Conservation (phyloP, 1,139 yeast genomes). For the Nakaseomyces glabratus region DNA sequence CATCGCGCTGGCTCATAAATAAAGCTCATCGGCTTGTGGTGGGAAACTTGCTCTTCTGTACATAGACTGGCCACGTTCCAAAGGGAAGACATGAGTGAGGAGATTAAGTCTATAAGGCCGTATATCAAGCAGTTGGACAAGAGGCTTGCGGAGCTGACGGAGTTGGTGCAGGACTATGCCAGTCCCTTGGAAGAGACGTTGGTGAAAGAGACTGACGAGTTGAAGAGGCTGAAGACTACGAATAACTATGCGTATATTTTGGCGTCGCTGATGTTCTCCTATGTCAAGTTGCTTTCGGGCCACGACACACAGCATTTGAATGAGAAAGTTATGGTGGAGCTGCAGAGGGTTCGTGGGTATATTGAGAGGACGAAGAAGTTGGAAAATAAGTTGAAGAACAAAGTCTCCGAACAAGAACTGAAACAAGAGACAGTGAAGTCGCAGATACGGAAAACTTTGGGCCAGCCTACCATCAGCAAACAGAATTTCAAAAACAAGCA, state of each 20-base stretch:
- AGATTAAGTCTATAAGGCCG: conserved; percentile 24
- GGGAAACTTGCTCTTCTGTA: too few relatives aligned
- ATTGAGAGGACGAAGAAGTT: conserved; percentile 40
- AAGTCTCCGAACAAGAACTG: conserved; percentile 24
- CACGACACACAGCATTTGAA: conserved; percentile 21
- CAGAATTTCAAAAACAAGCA: conserved; percentile 52
- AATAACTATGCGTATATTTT: conserved; percentile 26
- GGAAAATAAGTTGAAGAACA: conserved; percentile 12
- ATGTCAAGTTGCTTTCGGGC: conserved; percentile 20
- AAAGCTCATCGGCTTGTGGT: too few relatives aligned
- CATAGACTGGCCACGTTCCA: too few relatives aligned
- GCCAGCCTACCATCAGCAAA: conserved; percentile 52
- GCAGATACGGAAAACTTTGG: conserved; percentile 8
- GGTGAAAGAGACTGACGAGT: conserved; percentile 16
- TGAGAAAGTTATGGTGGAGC: conserved; percentile 54
- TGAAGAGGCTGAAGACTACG: conserved; percentile 19
- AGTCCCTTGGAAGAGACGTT: conserved; percentile 27
- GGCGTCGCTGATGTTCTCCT: conserved; percentile 26
- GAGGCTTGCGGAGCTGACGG: conserved; percentile 18
- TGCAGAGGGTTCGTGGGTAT: conserved; percentile 58
- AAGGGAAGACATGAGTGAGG: conserved; percentile 22
- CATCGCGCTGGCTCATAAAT: too few relatives aligned
- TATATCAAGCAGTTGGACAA: conserved; percentile 21
- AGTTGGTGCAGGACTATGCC: conserved; percentile 16
- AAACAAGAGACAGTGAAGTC: conserved; percentile 7